Evolutionary conservation across 2,329 filamentous ascomycete species (phyloP), one percentile per base, ranked within the genome.

Genomic region (Escovopsis sp.): DNA sequence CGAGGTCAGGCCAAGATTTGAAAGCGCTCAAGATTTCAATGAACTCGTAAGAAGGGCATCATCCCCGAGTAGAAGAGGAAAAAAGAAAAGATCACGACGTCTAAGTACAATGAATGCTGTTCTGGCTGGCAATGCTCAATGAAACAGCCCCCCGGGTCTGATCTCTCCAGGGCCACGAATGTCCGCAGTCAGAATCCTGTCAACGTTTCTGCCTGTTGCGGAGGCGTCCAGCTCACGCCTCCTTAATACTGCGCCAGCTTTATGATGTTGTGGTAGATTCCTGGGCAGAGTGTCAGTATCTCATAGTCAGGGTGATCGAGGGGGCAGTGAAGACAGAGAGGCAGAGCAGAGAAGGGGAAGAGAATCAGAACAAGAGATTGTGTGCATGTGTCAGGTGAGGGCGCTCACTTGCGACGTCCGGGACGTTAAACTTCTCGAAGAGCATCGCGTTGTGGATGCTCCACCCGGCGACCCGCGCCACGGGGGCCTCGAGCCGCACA

Each of bases 381-480:
- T 8, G n/a, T n/a, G n/a, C n/a, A n/a, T n/a, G n/a, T n/a, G n/a
- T n/a, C n/a, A n/a, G n/a, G n/a, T n/a, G n/a, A n/a, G n/a, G 4
- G 21, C 12, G 79, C 84, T 76, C 62, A 92, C 86, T 76, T 12
- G 82, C 73, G 48, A 93, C 79, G 58, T 94, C 87, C 0, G 87
- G 87, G 37, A 92, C 65, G 51, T 86, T 77, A 43, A 84, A 83
- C 51, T 68, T 74, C 56, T 94, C 87, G 57, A 74, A 94, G 26
- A 79, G 55, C 49, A 94, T 56, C 1, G 84, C 80, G 23, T 76
- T 78, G 53, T 88, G 87, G 35, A 82, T 86, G 51, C 79, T 84
- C 82, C 83, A 93, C n/a, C 87, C 86, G 4, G 83, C 82, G 5
- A 94, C 78, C 34, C 87, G 71, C 44, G 77, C 72, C 7, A 94